These are phyloP conservation scores for Spiromastix sp. DNA, from an alignment of 2,329 filamentous ascomycete genomes.

Conservation along the genomic window DNA sequence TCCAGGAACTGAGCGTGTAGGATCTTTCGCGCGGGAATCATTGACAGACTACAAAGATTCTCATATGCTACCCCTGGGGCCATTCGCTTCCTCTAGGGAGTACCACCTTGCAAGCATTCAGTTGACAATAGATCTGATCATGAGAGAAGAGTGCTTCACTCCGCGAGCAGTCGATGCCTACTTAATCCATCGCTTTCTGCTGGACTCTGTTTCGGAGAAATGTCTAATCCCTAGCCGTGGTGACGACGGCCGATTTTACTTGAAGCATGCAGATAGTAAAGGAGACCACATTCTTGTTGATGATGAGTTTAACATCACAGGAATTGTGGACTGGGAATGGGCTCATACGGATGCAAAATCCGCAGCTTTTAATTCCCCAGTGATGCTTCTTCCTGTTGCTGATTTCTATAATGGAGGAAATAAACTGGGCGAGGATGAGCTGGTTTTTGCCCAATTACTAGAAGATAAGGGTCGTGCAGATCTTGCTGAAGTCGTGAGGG, in stretches of 20 bases:
- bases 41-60: conserved; percentile 1
- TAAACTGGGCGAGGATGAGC: conserved; percentile 28
- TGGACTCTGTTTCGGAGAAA: conserved; percentile 21
- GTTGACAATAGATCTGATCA: conserved; percentile 23
- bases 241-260: conserved; percentile 27
- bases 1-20: conserved; percentile 17
- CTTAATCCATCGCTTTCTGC: conserved; percentile 28
- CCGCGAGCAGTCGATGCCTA: conserved; percentile 22
- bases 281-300: conserved; percentile 40
- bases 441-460: conserved; percentile 23
- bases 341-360: conserved; percentile 23
- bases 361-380: conserved; percentile 34
- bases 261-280: conserved; percentile 41
- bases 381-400: conserved; percentile 28
- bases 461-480: conserved; percentile 26
- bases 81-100: conserved; percentile 23
- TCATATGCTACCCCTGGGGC: conserved; percentile 22
- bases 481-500: conserved; percentile 18
- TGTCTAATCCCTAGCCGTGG: not conserved
- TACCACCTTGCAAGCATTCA: conserved; percentile 22
- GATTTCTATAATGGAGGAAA: conserved; percentile 33
- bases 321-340: conserved; percentile 42
- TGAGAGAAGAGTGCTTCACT: conserved; percentile 26
- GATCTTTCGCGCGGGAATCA: conserved; percentile 22
- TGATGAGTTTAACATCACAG: conserved; percentile 36